Evolutionary conservation across 2,329 filamentous ascomycete genomes (phyloP).

Genomic region (Pyrenophora teres): DNA sequence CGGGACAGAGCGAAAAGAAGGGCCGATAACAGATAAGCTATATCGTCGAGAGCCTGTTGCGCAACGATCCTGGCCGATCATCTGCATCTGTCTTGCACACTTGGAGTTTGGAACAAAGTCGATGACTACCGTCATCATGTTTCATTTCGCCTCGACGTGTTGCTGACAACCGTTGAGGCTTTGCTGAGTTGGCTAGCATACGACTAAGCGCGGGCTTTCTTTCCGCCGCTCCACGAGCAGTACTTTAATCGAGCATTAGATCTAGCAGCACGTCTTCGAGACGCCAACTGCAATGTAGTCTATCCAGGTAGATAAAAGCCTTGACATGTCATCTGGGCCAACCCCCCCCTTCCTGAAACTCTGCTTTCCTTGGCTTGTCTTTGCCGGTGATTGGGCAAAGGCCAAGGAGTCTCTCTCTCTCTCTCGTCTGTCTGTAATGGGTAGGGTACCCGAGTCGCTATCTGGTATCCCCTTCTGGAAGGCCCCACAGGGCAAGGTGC

Average conservation of each 20-base stretch:
- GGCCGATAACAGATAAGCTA: conserved; percentile 23
- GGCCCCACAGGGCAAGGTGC: conserved; percentile 22
- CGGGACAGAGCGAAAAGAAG: conserved; percentile 15
- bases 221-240: conserved; percentile 23
- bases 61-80: conserved; percentile 26
- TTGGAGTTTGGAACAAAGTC: conserved; percentile 17
- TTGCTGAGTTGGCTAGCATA: conserved; percentile 2
- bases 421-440: not conserved
- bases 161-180: not conserved
- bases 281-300: no score
- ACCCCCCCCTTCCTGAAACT: not conserved
- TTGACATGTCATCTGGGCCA: not conserved
- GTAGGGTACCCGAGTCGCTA: conserved; percentile 1
- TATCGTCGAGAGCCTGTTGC: conserved; percentile 23
- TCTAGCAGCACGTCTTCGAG: not conserved
- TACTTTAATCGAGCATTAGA: not conserved
- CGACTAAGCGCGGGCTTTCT: conserved; percentile 33
- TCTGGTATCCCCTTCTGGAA: conserved; percentile 35
- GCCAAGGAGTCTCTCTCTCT: not conserved
- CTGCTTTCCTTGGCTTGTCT: conserved; percentile 6
- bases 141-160: conserved; percentile 22
- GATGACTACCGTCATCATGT: conserved; percentile 20
- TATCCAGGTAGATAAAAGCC: not conserved
- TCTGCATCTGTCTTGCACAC: conserved; percentile 6
- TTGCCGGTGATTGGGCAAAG: not conserved